Evolutionary conservation across 208 protist genomes (phyloP), one percentile per base, ranked within the genome.

Genomic region (Leishmania turanica): DNA sequence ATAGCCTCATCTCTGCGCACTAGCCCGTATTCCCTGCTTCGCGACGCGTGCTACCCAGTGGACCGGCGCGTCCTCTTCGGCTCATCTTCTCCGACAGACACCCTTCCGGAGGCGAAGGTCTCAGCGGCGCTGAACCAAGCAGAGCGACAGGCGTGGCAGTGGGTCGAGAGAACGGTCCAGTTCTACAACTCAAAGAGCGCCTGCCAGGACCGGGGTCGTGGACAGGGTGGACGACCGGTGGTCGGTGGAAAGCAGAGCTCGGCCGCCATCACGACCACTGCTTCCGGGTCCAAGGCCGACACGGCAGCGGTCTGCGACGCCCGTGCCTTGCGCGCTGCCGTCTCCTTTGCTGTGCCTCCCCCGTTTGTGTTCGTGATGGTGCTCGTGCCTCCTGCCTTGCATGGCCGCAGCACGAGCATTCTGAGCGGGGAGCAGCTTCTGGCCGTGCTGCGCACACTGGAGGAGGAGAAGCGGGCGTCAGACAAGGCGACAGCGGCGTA

Each of bases 321-420:
- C 5, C 51, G 72, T 31, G 82, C 73, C 31, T 56, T 82, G 49
- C 77, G 54, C 54, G 27, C 76, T 11, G 5, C 81, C 15, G 60
- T 84, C 24, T 58, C 47, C 60, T 89, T 87, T 31, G n/a, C 15
- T 3, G 74, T 88, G 1, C 78, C 82, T 7, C 84, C 84, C n/a
- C 80, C 89, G n/a, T 94, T 94, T 82, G 62, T 77, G 13, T 91
- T 94, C 51, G 72, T 85, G 9, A 82, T 92, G 80, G 75, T 92
- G 34, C 75, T 94, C 24, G 70, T 94, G 21, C 87, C 88, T 31
- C 64, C 81, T 17, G 80, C 73, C 27, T 24, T 91, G 27, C 27
- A 69, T n/a, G 70, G 76, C 31, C 84, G 84, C 40, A 84, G 72
- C 49, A 79, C 90, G 24, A 34, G 60, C 56, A 89, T 91, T 69